A percentile compares a stretch with the other conserved stretches of the same genome.
Conservation (phyloP, 2,329 filamentous ascomycete genomes). For the Myriosclerotinia curreyana region DNA sequence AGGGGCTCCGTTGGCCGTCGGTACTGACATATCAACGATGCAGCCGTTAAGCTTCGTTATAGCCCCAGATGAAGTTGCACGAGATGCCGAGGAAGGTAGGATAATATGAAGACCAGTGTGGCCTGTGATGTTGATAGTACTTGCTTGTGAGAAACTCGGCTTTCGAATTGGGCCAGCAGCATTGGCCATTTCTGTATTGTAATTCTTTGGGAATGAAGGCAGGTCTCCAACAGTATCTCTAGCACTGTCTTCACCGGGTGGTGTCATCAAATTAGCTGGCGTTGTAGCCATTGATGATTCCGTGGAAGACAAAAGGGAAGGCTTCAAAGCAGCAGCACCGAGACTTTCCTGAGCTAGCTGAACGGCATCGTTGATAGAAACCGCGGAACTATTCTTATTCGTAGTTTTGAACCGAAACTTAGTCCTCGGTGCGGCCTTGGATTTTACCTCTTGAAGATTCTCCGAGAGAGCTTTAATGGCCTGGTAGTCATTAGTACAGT, state of each 20-base stretch:
- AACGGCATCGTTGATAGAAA: conserved; percentile 55
- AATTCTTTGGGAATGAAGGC: conserved; percentile 47
- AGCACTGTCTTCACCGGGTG: conserved; percentile 33
- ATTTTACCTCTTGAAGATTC: conserved; percentile 68
- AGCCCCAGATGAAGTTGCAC: conserved; percentile 70
- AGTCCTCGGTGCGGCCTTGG: conserved; percentile 66
- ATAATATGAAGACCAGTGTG: conserved; percentile 72
- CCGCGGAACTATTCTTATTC: conserved; percentile 52
- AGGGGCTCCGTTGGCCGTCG: conserved; percentile 56
- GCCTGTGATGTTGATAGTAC: conserved; percentile 62
- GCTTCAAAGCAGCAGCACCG: conserved; percentile 38
- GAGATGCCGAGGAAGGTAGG: conserved; percentile 66
- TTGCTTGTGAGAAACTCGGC: conserved; percentile 61
- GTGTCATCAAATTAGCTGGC: conserved; percentile 31
- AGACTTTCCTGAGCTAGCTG: conserved; percentile 49
- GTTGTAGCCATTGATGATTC: conserved; percentile 45
- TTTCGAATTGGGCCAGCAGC: conserved; percentile 47
- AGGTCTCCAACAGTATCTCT: conserved; percentile 43
- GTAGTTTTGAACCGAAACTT: conserved; percentile 77
- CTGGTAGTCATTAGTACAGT: conserved; percentile 42
- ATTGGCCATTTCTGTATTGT: conserved; percentile 55
- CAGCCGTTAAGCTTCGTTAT: conserved; percentile 67
- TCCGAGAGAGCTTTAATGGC: conserved; percentile 78
- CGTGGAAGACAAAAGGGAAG: conserved; percentile 39
- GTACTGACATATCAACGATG: conserved; percentile 76